Base-by-base conservation (phyloP, 2,329 filamentous ascomycete species). In the Conoideocrella luteorostrata region DNA sequence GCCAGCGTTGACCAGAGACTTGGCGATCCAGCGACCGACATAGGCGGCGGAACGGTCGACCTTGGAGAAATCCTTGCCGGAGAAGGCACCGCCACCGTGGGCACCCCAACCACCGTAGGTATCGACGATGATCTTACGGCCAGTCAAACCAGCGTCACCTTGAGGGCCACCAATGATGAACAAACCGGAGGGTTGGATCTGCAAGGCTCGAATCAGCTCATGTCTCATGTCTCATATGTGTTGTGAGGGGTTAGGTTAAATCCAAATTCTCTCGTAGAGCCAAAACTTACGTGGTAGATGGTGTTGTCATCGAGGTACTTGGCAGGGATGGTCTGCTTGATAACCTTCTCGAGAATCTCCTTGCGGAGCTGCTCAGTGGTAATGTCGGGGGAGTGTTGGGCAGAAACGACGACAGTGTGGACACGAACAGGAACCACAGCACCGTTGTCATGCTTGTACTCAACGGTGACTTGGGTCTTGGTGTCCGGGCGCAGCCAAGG, bases 61-160 rank as follows among this genome's bases (percentile, higher is more conserved):
- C 82, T 98, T 98, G 80, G 89, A 96, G 83, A 96, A 98, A 71
- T 98, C 93, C 85, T 98, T 98, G 64, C 93, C 93, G 62, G 93
- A 97, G 86, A 98, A 98, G 70, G 93, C 93, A 85, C 93, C 93
- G 78, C 93, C 93, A 79, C 93, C 93, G 80, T 98, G 93, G 60
- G 93, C 93, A 75, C 93, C 93, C 93, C 93, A 97, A 63, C 93
- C 93, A 77, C 93, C 93, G 76, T 98, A 98, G 69, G 93, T 97
- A 76, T 98, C 93, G 68, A 98, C 93, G 56, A 96, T 84, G 81
- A 98, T 98, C 84, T 98, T 98, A 65, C 93, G 90, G 69, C 93
- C 93, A 53, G 93, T 98, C 54, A 98, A 80, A 81, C 93, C 93
- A 61, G 93, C 93, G 62, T 98, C 93, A 82, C 93, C 93, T 78